Base-by-base conservation (phyloP, 2,329 filamentous ascomycete species). In the Xylariales sp. region DNA sequence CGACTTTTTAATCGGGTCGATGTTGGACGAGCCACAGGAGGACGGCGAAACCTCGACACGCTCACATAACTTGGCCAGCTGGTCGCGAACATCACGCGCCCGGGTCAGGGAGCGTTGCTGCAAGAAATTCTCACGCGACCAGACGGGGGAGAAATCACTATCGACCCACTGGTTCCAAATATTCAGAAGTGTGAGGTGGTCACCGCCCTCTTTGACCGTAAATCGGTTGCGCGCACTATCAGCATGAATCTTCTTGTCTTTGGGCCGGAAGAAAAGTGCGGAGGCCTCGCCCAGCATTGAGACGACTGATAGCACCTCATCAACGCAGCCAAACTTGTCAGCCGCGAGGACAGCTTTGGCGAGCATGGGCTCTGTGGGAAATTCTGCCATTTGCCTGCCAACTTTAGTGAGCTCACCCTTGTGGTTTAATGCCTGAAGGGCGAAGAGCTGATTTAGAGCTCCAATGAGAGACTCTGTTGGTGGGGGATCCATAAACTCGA, bases 121-220 rank as follows among this genome's bases (percentile, higher is more conserved):
- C 8, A 98, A 59, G 60, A 95, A 98, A 59, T 97, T 96, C 64
- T 97, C 91, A 33, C 83, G 82, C 1, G 87, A 72, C 90, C 90
- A 98, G 31, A 94, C 79, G 37, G 80, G 82, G 35, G 80, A 87
- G 63, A 88, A 98, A 61, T 95, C 91, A 33, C 80, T 83, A 56
- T 97, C 91, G 2, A 90, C 87, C 85, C 89, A 98, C 59, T 95
- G 87, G 52, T 93, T 91, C 81, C 84, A 98, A 51, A 98, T 84
- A 54, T 95, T 95, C 33, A 97, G 78, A 2, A 95, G 76, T 0
- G 88, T 89, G 5, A 93, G 59, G 52, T 95, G 87, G 57, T 98
- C 93, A 29, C 93, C 93, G 24, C 90, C 90, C 44, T 94, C 89
- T 51, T 88, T 88, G 57, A 91, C 72, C 0, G 88, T 95, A 63